These are phyloP conservation scores for Fraxinus sp. DNA, from an alignment of 305 asterid species.

Conservation along the genomic window DNA sequence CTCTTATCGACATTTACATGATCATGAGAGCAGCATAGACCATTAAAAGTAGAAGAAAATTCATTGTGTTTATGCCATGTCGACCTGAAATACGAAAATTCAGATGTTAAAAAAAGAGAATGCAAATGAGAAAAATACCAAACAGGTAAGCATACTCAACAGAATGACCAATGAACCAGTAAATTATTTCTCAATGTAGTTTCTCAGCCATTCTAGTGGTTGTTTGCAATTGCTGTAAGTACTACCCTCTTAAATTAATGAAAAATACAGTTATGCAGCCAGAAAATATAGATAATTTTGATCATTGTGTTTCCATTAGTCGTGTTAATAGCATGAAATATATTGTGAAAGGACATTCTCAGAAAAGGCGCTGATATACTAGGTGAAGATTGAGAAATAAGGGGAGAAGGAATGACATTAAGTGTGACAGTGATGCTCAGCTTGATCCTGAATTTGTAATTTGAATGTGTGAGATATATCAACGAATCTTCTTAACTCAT, in stretches of 20 bases:
- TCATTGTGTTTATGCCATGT: slow-evolving; percentile 15
- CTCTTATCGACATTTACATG: slow-evolving; percentile 24
- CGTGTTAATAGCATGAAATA: not conserved
- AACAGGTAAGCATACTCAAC: not conserved
- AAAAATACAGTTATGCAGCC: not conserved
- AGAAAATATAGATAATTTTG: not conserved
- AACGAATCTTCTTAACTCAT: not conserved
- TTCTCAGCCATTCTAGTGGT: not conserved
- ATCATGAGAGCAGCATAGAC: slow-evolving; percentile 33
- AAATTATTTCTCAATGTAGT: not conserved
- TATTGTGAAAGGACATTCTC: not conserved
- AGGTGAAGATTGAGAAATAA: not conserved
- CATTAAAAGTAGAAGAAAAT: slow-evolving; percentile 27
- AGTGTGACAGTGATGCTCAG: not conserved
- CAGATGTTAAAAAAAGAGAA: slow-evolving; percentile 12
- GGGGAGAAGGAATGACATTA: not conserved
- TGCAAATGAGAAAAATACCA: not conserved
- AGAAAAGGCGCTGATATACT: not conserved
- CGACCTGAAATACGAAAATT: slow-evolving; percentile 41
- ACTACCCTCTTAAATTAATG: not conserved
- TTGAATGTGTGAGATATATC: not conserved
- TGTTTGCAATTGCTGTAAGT: not conserved
- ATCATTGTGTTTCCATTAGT: not conserved
- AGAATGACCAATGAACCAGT: not conserved
- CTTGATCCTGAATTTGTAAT: not conserved